A percentile compares a stretch with the other conserved stretches of the same genome.
phyloP scores from a whole-genome alignment of 169 alveolate species.

The Eimeria sp. region DNA sequence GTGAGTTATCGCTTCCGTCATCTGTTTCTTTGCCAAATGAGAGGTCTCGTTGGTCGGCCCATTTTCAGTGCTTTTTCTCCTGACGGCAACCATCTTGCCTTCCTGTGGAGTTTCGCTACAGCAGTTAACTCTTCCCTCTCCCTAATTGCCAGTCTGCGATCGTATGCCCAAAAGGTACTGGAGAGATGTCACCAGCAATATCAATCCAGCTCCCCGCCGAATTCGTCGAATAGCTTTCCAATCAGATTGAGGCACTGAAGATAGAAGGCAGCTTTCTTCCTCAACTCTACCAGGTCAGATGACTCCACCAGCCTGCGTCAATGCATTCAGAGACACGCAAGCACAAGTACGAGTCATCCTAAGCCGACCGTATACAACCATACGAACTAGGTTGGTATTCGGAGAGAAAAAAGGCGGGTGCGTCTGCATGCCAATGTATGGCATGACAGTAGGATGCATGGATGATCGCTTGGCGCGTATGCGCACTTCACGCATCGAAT shows the following conservation, averaged over 20 bases:
- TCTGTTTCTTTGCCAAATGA: slow-evolving; percentile 34
- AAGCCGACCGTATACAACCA: background rate
- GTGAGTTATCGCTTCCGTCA: slow-evolving; percentile 31
- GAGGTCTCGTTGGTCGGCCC: slow-evolving; percentile 49
- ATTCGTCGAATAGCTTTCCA: slow-evolving; percentile 32
- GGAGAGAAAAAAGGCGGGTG: background rate
- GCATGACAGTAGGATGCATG: background rate
- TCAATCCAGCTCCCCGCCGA: slow-evolving; percentile 23
- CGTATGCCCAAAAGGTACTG: background rate
- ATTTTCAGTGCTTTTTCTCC: slow-evolving; percentile 60
- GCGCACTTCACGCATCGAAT: background rate
- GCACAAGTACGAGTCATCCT: background rate
- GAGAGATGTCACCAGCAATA: background rate
- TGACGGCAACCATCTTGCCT: slow-evolving; percentile 50
- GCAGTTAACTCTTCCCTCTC: background rate
- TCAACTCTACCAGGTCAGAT: slow-evolving; percentile 35
- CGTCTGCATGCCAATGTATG: background rate
- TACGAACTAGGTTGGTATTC: background rate
- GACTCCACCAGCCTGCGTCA: slow-evolving; percentile 48
- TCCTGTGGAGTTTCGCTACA: background rate
- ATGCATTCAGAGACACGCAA: background rate
- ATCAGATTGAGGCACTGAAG: slow-evolving; percentile 15
- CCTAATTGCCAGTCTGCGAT: background rate
- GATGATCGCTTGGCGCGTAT: background rate
- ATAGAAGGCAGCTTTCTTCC: slow-evolving; percentile 37